These are phyloP conservation scores for Cladosporium sphaerospermum DNA, from an alignment of 2,329 filamentous ascomycete species.

Conservation along the genomic window DNA sequence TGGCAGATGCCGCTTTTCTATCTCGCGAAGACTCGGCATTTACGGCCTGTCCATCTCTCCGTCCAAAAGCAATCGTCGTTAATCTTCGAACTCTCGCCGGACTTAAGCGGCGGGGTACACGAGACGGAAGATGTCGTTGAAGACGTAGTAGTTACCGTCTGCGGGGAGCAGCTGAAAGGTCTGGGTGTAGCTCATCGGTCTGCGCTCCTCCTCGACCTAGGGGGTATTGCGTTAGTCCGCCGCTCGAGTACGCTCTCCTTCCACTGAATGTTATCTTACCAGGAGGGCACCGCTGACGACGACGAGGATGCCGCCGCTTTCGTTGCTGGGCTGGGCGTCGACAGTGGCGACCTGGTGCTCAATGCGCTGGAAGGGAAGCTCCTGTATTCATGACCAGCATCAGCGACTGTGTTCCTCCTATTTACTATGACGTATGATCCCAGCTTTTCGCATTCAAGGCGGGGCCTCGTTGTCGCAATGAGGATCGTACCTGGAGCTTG, in stretches of 20 bases:
- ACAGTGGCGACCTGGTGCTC: constrained; percentile 69
- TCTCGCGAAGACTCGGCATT: too few species aligned
- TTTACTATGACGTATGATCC: constrained; percentile 2
- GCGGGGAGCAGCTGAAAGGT: constrained; percentile 77
- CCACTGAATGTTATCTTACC: constrained; percentile 46
- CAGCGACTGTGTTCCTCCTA: too few species aligned
- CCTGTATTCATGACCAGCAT: constrained; percentile 40
- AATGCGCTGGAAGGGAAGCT: constrained; percentile 74
- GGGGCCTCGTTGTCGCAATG: too few species aligned
- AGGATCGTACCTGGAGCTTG: constrained; percentile 64
- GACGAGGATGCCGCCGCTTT: constrained; percentile 68
- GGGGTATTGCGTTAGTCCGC: constrained; percentile 1
- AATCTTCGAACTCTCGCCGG: not conserved
- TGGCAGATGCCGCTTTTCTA: too few species aligned
- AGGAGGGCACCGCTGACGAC: constrained; percentile 80
- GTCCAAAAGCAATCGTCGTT: too few species aligned
- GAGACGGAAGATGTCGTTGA: constrained; percentile 93
- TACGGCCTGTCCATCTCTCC: too few species aligned
- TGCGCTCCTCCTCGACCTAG: constrained; percentile 78
- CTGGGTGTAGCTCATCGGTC: constrained; percentile 87
- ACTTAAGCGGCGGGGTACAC: constrained; percentile 51
- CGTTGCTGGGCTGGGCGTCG: constrained; percentile 72
- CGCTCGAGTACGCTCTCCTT: not conserved
- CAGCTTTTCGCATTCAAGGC: constrained; percentile 1
- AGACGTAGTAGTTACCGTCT: constrained; percentile 71